phyloP scores from a whole-genome alignment of 1,139 yeast genomes.

The Zygotorulaspora mrakii region DNA sequence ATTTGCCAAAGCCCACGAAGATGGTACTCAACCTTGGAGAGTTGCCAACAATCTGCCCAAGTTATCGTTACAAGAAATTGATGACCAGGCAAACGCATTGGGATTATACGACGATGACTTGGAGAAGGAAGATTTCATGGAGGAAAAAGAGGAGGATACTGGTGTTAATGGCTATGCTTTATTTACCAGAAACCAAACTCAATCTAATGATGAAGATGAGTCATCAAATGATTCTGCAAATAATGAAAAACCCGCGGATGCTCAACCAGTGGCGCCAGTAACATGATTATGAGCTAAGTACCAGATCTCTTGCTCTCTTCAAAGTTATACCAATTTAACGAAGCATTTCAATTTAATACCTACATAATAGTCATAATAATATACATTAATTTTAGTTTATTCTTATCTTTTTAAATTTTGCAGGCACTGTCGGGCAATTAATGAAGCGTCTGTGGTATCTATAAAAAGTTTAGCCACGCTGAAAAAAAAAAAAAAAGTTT shows the following conservation, averaged over 20 bases:
- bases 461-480: background rate
- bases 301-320: too few species aligned
- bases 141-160: constrained; percentile 17
- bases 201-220: constrained; percentile 6
- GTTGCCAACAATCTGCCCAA: constrained; percentile 52
- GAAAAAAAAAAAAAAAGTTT: constrained; percentile 1
- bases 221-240: constrained; percentile 8
- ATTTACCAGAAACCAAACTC: constrained; percentile 12
- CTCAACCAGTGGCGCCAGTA: constrained; percentile 1
- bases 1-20: constrained; percentile 42
- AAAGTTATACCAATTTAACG: too few species aligned
- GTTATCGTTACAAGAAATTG: constrained; percentile 44
- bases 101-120: constrained; percentile 45
- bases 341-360: too few species aligned
- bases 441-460: too few species aligned
- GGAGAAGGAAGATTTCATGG: constrained; percentile 22
- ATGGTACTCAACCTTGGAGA: constrained; percentile 51
- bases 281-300: too few species aligned
- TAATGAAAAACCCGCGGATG: constrained; percentile 5
- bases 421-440: too few species aligned
- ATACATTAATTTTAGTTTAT: background rate
- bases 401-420: background rate
- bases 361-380: constrained; percentile 1
- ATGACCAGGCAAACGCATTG: constrained; percentile 44
- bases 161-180: constrained; percentile 20